These are phyloP conservation scores for Ceratocystis papillata DNA, from an alignment of 2,329 filamentous ascomycete species.

Conservation along the genomic window DNA sequence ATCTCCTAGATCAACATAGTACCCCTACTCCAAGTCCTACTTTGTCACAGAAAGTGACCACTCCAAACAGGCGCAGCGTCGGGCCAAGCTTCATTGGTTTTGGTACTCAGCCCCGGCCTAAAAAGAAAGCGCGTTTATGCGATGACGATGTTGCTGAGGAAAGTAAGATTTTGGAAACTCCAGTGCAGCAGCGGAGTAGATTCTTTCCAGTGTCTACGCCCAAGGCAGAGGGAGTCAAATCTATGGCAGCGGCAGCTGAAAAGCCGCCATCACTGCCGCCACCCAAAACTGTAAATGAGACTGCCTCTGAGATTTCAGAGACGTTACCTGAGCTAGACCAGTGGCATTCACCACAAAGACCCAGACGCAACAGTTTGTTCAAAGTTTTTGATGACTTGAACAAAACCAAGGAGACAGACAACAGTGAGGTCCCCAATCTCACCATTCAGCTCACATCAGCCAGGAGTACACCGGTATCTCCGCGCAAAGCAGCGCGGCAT, in stretches of 20 bases:
- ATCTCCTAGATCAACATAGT: slow-evolving; percentile 32
- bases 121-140: slow-evolving; percentile 48
- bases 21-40: slow-evolving; percentile 22
- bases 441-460: background rate
- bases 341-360: slow-evolving; percentile 36
- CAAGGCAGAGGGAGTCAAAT: slow-evolving; percentile 23
- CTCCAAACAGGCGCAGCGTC: slow-evolving; percentile 26
- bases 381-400: slow-evolving; percentile 38
- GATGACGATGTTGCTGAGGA: slow-evolving; percentile 31
- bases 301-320: slow-evolving; percentile 39
- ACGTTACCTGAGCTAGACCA: slow-evolving; percentile 43
- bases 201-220: slow-evolving; percentile 38
- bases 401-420: slow-evolving; percentile 11
- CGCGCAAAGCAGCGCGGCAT: slow-evolving; percentile 13
- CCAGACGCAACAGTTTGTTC: slow-evolving; percentile 31
- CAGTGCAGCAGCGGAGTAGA: slow-evolving; percentile 40
- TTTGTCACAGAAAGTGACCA: slow-evolving; percentile 22
- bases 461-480: slow-evolving; percentile 16
- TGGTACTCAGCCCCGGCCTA: slow-evolving; percentile 32
- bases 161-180: slow-evolving; percentile 27
- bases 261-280: slow-evolving; percentile 9
- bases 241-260: background rate
- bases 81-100: slow-evolving; percentile 22
- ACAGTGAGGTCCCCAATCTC: background rate
- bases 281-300: slow-evolving; percentile 29